These are phyloP conservation scores for Sphaerostilbella broomeana DNA, from an alignment of 2,329 filamentous ascomycete genomes.

Conservation along the genomic window DNA sequence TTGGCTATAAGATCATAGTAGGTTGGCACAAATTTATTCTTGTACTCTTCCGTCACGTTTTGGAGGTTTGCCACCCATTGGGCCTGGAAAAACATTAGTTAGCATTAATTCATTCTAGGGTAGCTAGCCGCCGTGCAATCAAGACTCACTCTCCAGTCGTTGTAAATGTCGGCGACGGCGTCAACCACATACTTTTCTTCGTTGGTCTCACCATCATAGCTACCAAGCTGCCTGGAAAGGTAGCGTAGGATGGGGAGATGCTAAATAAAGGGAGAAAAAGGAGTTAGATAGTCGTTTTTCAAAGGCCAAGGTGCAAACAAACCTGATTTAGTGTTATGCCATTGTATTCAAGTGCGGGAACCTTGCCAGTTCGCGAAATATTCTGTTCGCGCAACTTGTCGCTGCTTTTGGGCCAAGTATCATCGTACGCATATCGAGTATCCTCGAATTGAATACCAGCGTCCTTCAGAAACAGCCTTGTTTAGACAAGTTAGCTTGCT, in stretches of 20 bases:
- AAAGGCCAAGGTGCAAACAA: constrained; percentile 1
- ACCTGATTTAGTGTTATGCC: constrained; percentile 22
- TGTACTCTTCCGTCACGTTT: constrained; percentile 24
- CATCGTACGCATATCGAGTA: constrained; percentile 23
- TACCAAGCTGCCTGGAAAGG: constrained; percentile 27
- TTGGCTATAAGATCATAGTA: constrained; percentile 26
- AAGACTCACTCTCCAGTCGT: constrained; percentile 32
- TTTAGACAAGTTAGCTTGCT: too few species aligned
- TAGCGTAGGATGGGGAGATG: constrained; percentile 28
- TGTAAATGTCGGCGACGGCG: constrained; percentile 31
- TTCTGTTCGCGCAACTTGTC: constrained; percentile 22
- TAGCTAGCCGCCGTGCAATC: neutral
- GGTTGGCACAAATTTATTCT: constrained; percentile 21
- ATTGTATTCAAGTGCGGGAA: constrained; percentile 32
- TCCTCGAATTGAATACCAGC: constrained; percentile 19
- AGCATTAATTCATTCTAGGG: neutral
- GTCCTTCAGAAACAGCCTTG: constrained; percentile 10
- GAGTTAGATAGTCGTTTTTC: constrained; percentile 23
- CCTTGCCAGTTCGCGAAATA: constrained; percentile 24
- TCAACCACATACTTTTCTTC: constrained; percentile 32
- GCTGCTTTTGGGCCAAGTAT: constrained; percentile 15
- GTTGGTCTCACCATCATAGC: constrained; percentile 31
- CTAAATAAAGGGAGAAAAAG: neutral
- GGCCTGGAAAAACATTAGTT: constrained; percentile 5
- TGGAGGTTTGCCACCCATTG: constrained; percentile 24